Conservation (phyloP, 441 rosid genomes). For the Brassica hybrid region DNA sequence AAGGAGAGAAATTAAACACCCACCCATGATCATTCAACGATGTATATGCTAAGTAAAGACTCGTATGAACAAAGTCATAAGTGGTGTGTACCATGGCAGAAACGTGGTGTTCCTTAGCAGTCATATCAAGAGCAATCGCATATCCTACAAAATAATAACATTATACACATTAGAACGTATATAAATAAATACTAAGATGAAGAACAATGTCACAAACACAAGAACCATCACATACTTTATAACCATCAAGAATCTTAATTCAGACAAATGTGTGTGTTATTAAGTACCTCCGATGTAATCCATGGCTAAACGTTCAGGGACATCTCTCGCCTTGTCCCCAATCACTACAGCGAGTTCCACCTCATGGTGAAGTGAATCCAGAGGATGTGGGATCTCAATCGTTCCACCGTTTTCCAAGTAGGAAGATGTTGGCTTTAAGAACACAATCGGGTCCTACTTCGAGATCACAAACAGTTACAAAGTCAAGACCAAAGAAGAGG, state of each 20-base stretch:
- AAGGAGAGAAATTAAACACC: conserved; percentile 27
- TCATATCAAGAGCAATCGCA: conserved; percentile 94
- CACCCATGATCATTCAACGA: neutral
- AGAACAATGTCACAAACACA: neutral
- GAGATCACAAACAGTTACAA: neutral
- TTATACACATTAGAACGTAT: neutral
- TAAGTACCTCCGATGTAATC: conserved; percentile 71
- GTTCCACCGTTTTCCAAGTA: conserved; percentile 87
- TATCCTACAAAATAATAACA: conserved; percentile 53
- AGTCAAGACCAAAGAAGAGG: neutral
- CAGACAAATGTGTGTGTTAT: conserved; percentile 1
- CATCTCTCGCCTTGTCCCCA: conserved; percentile 81
- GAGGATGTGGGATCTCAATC: conserved; percentile 80
- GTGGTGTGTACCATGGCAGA: conserved; percentile 90
- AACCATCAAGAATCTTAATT: neutral
- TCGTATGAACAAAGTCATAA: too few species aligned
- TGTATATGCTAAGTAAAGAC: too few species aligned
- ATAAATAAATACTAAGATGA: neutral
- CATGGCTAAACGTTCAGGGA: conserved; percentile 76
- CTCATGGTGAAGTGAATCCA: conserved; percentile 82
- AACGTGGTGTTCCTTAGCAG: conserved; percentile 88
- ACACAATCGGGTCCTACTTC: conserved; percentile 79
- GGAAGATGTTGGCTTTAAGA: conserved; percentile 92
- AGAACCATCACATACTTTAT: neutral
- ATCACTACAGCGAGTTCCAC: conserved; percentile 95